Conservation (phyloP, 257 asterid species). For the Cynanchum wilfordii region DNA sequence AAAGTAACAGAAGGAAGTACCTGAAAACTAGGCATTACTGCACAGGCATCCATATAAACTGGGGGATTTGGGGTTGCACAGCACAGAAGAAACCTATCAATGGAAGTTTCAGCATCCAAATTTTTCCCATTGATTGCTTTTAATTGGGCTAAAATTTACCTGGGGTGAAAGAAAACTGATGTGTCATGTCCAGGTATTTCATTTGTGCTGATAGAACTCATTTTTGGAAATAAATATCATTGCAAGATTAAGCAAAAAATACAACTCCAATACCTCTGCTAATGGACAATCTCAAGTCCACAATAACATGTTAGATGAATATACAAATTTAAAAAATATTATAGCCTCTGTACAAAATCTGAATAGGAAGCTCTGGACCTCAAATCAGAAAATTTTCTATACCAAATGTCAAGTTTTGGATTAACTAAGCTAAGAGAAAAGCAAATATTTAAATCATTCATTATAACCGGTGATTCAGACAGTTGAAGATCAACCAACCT, state of each 20-base stretch:
- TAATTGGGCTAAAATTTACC: not conserved
- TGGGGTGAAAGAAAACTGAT: not conserved
- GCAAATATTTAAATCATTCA: not conserved
- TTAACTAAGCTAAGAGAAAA: not conserved
- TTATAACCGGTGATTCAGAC: not conserved
- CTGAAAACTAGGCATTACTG: not conserved
- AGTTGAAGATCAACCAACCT: not conserved
- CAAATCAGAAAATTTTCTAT: not conserved
- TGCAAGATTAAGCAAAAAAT: not conserved
- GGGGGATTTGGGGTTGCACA: not conserved
- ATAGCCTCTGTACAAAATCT: conserved; percentile 2
- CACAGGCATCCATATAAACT: not conserved
- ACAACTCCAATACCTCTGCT: too few relatives aligned
- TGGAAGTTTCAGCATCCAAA: not conserved
- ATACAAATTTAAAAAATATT: conserved; percentile 12
- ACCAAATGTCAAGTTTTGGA: not conserved
- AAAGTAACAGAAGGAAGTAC: not conserved
- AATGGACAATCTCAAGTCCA: not conserved
- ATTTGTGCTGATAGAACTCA: not conserved
- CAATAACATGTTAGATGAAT: not conserved
- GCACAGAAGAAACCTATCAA: not conserved
- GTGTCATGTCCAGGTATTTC: not conserved
- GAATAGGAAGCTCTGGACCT: not conserved
- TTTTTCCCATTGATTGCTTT: not conserved
- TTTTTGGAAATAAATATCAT: not conserved